phyloP scores from a whole-genome alignment of 768 basidiomycete species.

The Arthromyces matolae region DNA sequence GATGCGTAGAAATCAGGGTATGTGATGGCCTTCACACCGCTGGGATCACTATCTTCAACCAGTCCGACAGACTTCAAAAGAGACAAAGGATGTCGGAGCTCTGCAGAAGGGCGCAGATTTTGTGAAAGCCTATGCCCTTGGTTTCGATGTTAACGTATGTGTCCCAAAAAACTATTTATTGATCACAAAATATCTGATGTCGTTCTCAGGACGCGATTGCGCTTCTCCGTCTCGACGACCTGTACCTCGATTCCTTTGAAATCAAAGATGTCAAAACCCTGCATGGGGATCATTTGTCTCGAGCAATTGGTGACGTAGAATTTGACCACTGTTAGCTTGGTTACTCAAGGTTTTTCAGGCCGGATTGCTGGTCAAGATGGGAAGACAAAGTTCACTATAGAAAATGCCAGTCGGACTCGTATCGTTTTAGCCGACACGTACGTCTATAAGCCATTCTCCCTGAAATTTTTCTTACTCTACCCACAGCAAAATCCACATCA shows the following conservation, averaged over 20 bases:
- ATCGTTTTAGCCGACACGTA: constrained; percentile 98
- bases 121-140: constrained; percentile 89
- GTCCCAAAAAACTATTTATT: no score
- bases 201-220: constrained; percentile 83
- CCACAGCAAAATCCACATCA: constrained; percentile 93
- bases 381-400: constrained; percentile 98
- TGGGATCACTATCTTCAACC: not conserved
- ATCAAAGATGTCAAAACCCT: constrained; percentile 99
- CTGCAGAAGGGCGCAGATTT: constrained; percentile 98
- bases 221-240: constrained; percentile 89
- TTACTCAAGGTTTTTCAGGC: constrained; percentile 40
- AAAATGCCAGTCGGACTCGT: constrained; percentile 95
- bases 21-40: constrained; percentile 24
- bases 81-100: constrained; percentile 89
- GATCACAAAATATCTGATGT: not conserved
- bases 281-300: constrained; percentile 96
- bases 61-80: constrained; percentile 76
- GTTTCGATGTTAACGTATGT: constrained; percentile 88
- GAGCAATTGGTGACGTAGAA: constrained; percentile 74
- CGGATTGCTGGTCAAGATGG: constrained; percentile 99
- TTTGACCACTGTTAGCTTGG: not conserved
- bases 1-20: constrained; percentile 91
- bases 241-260: constrained; percentile 98
- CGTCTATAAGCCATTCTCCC: constrained; percentile 26
- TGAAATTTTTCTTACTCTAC: constrained; percentile 3